These are phyloP conservation scores for Citrullus amarus DNA, from an alignment of 306 rosid genomes.

Conservation along the genomic window DNA sequence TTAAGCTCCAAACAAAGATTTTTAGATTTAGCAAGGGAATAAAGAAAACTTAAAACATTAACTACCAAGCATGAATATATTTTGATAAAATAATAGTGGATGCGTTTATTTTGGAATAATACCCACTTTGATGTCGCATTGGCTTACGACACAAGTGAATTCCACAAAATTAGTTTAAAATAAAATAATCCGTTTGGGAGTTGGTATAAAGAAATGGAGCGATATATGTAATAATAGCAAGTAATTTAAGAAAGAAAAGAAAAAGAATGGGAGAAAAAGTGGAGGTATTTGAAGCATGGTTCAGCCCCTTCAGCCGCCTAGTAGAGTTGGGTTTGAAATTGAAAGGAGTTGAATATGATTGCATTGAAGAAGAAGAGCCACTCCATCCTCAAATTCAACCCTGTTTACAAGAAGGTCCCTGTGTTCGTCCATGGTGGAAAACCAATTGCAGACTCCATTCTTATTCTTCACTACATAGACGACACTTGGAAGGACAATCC, in stretches of 20 bases:
- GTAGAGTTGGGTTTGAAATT: slow-evolving; percentile 36
- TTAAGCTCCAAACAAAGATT: no score
- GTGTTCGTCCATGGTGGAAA: slow-evolving; percentile 35
- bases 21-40: no score
- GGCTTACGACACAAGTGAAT: not conserved
- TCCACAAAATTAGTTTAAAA: not conserved
- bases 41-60: no score
- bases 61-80: no score
- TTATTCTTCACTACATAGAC: slow-evolving; percentile 8
- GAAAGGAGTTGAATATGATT: slow-evolving; percentile 39
- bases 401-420: slow-evolving; percentile 40
- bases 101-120: not conserved
- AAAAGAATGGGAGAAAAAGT: not conserved
- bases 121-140: not conserved
- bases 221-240: no score
- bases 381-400: slow-evolving; percentile 34
- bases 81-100: no score
- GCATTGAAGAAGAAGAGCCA: slow-evolving; percentile 32
- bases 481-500: slow-evolving; percentile 8
- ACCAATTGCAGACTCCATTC: slow-evolving; percentile 35
- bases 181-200: not conserved
- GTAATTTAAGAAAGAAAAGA: no score
- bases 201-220: no score
- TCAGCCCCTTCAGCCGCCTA: slow-evolving; percentile 31
- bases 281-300: not conserved